Evolutionary conservation across 2,329 filamentous ascomycete species (phyloP), one percentile per base, ranked within the genome.

Genomic region (Endothia cerciana): DNA sequence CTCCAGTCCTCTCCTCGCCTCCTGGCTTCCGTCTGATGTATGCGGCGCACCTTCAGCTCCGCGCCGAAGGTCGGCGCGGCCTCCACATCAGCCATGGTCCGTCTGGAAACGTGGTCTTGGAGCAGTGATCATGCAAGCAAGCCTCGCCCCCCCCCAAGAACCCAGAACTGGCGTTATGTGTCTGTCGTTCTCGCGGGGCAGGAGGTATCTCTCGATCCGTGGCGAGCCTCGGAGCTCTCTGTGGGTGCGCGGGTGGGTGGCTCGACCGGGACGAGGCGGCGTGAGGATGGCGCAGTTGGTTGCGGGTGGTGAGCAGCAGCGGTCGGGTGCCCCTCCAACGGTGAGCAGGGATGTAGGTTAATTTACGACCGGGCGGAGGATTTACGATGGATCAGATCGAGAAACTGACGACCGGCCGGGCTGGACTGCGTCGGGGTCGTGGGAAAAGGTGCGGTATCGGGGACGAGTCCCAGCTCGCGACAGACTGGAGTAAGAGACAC

Each of bases 11-110:
- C 19, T 43, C n/a, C n/a, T 6, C 17, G 19, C 41, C 5, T 43
- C 41, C 17, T 43, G 13, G 8, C 30, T 65, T 36, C 43, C 25
- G 28, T 51, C 22, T 28, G 41, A 19, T 41, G 38, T 58, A 8
- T 59, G 49, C 62, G 55, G 76, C 80, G 69, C 81, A 94, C 93
- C 91, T 97, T 98, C 77, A 98, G 85, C 83, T 97, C 94, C 66
- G 91, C 88, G 80, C 95, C 95, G 80, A 99, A 97, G 73, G 92
- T 91, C 75, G 92, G 92, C 81, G 89, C 85, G 76, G 86, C 87
- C 73, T 96, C 93, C 79, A 92, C 86, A 79, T 94, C 91, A 76
- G 91, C 89, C 92, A 96, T 97, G 71, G 71, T 78, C 73, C 69
- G 68, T 71, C 60, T 65, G 63, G 38, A 60, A 63, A 55, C 40